Percentiles rank a stretch among this genome's conserved stretches.
phyloP scores from a whole-genome alignment of 2,329 filamentous ascomycete species.

The Diaporthe citrichinensis region DNA sequence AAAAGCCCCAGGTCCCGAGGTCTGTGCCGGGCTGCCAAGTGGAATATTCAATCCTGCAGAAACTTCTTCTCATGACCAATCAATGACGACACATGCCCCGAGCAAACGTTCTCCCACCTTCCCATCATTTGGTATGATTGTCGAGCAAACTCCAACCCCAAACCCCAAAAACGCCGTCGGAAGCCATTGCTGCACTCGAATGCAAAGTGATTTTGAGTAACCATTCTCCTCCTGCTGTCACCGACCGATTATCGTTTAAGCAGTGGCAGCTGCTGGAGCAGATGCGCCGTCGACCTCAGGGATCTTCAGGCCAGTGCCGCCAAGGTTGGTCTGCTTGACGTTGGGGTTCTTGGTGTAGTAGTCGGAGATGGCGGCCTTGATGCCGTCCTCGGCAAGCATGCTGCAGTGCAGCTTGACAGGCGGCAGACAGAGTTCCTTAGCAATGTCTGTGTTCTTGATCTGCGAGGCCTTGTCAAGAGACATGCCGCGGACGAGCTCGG shows the following conservation, averaged over 20 bases:
- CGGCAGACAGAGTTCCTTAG: constrained; percentile 91
- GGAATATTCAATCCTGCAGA: neutral
- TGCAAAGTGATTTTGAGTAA: constrained; percentile 5
- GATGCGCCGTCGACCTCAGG: constrained; percentile 65
- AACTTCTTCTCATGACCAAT: neutral
- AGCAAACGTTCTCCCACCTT: neutral
- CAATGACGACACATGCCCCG: constrained; percentile 8
- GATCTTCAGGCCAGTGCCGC: constrained; percentile 79
- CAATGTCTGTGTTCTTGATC: constrained; percentile 98
- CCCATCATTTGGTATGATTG: constrained; percentile 27
- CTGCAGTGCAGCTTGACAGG: constrained; percentile 95
- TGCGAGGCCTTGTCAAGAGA: constrained; percentile 92
- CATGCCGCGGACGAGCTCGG: constrained; percentile 95
- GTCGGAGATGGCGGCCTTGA: constrained; percentile 91
- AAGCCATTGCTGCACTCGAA: constrained; percentile 20
- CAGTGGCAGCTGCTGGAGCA: constrained; percentile 45
- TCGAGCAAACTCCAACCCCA: constrained; percentile 21
- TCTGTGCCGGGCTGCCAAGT: neutral
- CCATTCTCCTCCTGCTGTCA: neutral
- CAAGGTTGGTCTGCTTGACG: constrained; percentile 79
- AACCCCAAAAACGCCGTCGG: constrained; percentile 35
- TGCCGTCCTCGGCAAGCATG: constrained; percentile 92
- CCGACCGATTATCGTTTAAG: neutral
- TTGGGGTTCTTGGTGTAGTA: constrained; percentile 94
- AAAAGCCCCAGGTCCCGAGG: neutral